These are phyloP conservation scores for Spiromastix sp. DNA, from an alignment of 2,329 filamentous ascomycete genomes.

Conservation along the genomic window DNA sequence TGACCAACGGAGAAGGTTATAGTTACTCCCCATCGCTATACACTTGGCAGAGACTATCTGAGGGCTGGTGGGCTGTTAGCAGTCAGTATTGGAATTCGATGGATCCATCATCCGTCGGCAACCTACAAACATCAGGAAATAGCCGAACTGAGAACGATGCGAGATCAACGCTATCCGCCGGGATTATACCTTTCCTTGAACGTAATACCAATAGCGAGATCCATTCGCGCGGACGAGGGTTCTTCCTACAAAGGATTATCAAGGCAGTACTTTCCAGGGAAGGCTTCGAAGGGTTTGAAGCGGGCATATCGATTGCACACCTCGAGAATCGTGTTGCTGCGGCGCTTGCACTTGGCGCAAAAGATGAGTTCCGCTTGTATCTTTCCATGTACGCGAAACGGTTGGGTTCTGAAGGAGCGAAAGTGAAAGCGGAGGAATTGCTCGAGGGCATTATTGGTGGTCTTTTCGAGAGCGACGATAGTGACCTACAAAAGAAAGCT, in stretches of 20 bases:
- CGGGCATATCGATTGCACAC: constrained; percentile 83
- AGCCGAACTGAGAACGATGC: constrained; percentile 47
- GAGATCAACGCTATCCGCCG: constrained; percentile 59
- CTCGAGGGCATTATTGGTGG: constrained; percentile 72
- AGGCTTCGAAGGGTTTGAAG: constrained; percentile 86
- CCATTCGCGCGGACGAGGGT: constrained; percentile 80
- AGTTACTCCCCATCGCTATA: constrained; percentile 78
- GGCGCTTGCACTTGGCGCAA: constrained; percentile 70
- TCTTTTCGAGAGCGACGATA: constrained; percentile 48
- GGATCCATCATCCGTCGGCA: constrained; percentile 76
- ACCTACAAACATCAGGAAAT: constrained; percentile 61
- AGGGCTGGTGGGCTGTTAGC: constrained; percentile 95
- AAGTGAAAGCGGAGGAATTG: constrained; percentile 85
- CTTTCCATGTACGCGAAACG: constrained; percentile 98
- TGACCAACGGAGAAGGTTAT: constrained; percentile 92
- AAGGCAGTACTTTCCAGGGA: constrained; percentile 80
- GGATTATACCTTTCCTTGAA: constrained; percentile 87
- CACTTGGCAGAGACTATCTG: constrained; percentile 89
- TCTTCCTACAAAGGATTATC: constrained; percentile 81
- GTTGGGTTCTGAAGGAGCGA: constrained; percentile 77
- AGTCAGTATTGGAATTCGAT: constrained; percentile 99
- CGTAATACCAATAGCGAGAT: constrained; percentile 91
- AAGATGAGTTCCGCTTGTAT: constrained; percentile 88
- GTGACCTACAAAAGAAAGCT: constrained; percentile 19
- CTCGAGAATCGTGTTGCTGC: constrained; percentile 90